A percentile compares a stretch with the other conserved stretches of the same genome.
Evolutionary conservation across 2,329 filamentous ascomycete genomes (phyloP).

Genomic region (Fusarium sp.): DNA sequence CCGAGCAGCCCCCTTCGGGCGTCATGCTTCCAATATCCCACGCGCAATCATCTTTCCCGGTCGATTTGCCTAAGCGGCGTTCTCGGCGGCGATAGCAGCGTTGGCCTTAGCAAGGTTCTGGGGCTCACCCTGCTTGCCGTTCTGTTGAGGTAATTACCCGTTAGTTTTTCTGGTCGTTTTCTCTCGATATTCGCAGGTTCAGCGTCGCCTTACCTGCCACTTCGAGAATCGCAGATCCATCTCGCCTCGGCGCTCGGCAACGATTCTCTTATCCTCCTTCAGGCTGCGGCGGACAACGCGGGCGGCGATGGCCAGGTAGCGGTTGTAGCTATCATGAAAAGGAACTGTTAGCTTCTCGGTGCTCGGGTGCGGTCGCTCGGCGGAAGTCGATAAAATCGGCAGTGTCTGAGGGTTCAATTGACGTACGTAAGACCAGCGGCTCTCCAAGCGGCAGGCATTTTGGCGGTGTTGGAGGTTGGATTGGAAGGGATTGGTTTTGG

Average conservation of each 20-base stretch:
- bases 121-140: slow-evolving; percentile 93
- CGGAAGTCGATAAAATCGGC: slow-evolving; percentile 7
- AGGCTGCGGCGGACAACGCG: slow-evolving; percentile 95
- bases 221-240: slow-evolving; percentile 91
- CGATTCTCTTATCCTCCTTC: slow-evolving; percentile 92
- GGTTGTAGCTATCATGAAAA: slow-evolving; percentile 86
- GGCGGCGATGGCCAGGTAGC: slow-evolving; percentile 95
- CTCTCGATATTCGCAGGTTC: slow-evolving; percentile 7
- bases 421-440: slow-evolving; percentile 94
- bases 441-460: slow-evolving; percentile 99
- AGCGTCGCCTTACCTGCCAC: slow-evolving; percentile 79
- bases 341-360: slow-evolving; percentile 52
- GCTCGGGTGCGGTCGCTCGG: slow-evolving; percentile 35
- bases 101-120: slow-evolving; percentile 76
- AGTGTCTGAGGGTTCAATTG: slow-evolving; percentile 47
- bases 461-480: slow-evolving; percentile 62
- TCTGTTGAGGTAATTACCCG: slow-evolving; percentile 68
- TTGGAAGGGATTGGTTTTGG: slow-evolving; percentile 46
- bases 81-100: slow-evolving; percentile 55
- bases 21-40: slow-evolving; percentile 41
- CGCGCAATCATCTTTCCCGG: slow-evolving; percentile 39
- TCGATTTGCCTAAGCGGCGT: slow-evolving; percentile 52
- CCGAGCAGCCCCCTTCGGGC: slow-evolving; percentile 34
- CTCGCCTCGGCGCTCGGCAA: slow-evolving; percentile 89
- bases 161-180: slow-evolving; percentile 37